These are phyloP conservation scores for Rutstroemia sp. DNA, from an alignment of 2,329 filamentous ascomycete genomes.

Conservation along the genomic window DNA sequence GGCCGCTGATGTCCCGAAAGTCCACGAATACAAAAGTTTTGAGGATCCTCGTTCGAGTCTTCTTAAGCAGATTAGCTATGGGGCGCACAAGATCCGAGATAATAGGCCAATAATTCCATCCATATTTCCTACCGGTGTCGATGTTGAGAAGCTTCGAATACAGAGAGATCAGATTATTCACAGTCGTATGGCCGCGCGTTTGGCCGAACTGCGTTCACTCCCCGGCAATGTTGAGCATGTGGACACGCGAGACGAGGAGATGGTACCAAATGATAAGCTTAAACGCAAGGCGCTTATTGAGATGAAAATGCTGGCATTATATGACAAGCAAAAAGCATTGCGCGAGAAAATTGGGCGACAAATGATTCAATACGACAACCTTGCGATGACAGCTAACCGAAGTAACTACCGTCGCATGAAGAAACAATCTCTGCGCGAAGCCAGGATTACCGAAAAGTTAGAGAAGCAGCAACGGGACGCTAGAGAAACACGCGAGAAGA, in stretches of 20 bases:
- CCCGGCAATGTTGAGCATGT: constrained; percentile 82
- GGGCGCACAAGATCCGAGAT: constrained; percentile 67
- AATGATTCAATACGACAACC: constrained; percentile 92
- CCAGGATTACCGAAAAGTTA: constrained; percentile 94
- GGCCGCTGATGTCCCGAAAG: constrained; percentile 26
- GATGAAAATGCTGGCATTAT: constrained; percentile 83
- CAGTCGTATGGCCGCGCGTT: constrained; percentile 81
- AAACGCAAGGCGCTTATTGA: constrained; percentile 92
- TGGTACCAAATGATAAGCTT: constrained; percentile 68
- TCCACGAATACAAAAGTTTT: constrained; percentile 52
- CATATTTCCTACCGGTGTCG: constrained; percentile 81
- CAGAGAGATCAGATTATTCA: constrained; percentile 84
- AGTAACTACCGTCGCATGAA: constrained; percentile 88
- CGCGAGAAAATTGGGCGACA: constrained; percentile 82
- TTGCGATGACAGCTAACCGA: constrained; percentile 95
- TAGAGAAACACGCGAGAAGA: constrained; percentile 92
- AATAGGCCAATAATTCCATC: constrained; percentile 78
- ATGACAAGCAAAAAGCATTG: constrained; percentile 79
- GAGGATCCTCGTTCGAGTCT: constrained; percentile 57
- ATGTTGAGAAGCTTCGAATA: constrained; percentile 77
- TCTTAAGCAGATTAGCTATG: constrained; percentile 59
- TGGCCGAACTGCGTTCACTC: constrained; percentile 73
- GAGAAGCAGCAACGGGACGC: constrained; percentile 98
- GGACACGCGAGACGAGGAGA: constrained; percentile 66
- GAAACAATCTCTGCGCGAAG: constrained; percentile 93